Evolutionary conservation across 192 early-diverging fungal species (phyloP).

Genomic region (Coemansia sp.): DNA sequence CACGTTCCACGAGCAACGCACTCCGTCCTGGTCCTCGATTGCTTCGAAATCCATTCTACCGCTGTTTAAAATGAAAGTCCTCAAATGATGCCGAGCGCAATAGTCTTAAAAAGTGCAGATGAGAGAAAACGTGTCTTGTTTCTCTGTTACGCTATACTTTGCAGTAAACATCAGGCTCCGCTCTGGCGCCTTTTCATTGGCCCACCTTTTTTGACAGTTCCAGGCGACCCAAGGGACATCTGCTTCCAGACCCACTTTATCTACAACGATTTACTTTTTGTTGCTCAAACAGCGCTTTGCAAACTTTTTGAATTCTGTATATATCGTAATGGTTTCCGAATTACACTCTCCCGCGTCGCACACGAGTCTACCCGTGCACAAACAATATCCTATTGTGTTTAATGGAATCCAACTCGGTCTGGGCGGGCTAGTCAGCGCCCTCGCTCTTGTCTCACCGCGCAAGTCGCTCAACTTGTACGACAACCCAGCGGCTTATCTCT

Average conservation of each 20-base stretch:
- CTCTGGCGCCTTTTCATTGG: constrained; percentile 28
- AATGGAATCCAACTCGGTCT: constrained; percentile 50
- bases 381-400: constrained; percentile 41
- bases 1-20: constrained; percentile 97
- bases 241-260: not conserved
- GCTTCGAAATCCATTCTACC: constrained; percentile 76
- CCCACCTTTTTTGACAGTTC: not conserved
- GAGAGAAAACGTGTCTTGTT: not conserved
- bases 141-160: not conserved
- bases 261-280: not conserved
- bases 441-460: constrained; percentile 41
- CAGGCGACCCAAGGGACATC: constrained; percentile 1
- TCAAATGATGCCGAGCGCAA: not conserved
- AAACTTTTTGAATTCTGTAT: not conserved
- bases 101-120: not conserved
- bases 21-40: constrained; percentile 92
- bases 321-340: constrained; percentile 1
- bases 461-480: constrained; percentile 42
- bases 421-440: constrained; percentile 34
- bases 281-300: not conserved
- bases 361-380: constrained; percentile 14
- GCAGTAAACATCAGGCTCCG: constrained; percentile 4
- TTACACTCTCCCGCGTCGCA: not conserved
- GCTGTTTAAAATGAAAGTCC: too few species aligned
- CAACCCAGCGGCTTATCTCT: constrained; percentile 32